Base-by-base conservation (phyloP, 306 rosid species). In the Malus orientalis region DNA sequence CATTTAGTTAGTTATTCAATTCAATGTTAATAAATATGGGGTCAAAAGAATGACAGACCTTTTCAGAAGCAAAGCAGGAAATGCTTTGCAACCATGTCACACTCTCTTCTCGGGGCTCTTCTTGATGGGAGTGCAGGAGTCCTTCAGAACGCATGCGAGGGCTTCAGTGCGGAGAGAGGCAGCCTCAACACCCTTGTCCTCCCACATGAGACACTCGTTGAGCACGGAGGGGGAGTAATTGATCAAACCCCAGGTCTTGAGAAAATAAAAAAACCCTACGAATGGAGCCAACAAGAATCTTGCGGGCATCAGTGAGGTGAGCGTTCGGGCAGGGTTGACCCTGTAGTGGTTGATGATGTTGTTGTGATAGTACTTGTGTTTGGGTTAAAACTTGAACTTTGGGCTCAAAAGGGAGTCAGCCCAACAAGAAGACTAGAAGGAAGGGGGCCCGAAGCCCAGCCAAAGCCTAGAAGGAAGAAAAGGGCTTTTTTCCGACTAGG, bases 11-110 rank as follows among this genome's bases (percentile, higher is more conserved):
- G 42, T 38, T 2, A 16, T 55, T 25, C 3, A 60, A 60, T 12
- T 60, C 16, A 38, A 1, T 38, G 8, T 16, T 30, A 25, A 25
- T 11, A 60, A 13, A 3, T 62, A 20, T 13, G n/a, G 20, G 1
- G 15, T 13, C 67, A 62, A 5, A 62, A 13, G 11, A 64, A 64
- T 18, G 69, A 33, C 23, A 13, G 19, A 94, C 97, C 98, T 95
- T 95, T 58, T 92, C 97, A 68, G 92, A 92, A 49, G 90, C 96
- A 78, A 95, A 95, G 88, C 97, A 90, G 42, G 99, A 93, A 84
- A 90, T 91, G 77, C 85, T 86, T 90, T 92, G 91, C 98, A 95
- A 70, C 93, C 92, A 65, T 91, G 90, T 70, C 97, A 92, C 38
- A 85, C 61, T 83, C 93, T 87, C 86, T 86, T 88, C 85, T 86